phyloP scores from a whole-genome alignment of 1,284 basidiomycete species.

The Fomitopsis palustris region DNA sequence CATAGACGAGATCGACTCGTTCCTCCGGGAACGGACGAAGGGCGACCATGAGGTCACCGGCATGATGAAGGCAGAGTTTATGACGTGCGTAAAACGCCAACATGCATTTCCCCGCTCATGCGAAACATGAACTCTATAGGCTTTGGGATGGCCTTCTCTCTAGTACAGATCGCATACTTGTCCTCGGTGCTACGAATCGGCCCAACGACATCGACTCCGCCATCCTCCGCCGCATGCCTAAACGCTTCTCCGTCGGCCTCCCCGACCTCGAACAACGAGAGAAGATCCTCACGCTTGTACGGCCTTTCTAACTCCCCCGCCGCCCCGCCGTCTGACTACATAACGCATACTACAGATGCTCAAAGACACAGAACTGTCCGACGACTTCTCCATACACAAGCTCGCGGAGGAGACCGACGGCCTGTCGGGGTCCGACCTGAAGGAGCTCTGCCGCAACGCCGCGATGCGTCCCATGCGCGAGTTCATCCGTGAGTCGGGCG shows the following conservation, averaged over 20 bases:
- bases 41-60: conserved; percentile 97
- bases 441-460: conserved; percentile 92
- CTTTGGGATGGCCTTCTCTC: conserved; percentile 97
- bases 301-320: conserved; percentile 9
- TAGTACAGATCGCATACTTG: conserved; percentile 80
- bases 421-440: conserved; percentile 88
- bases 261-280: conserved; percentile 81
- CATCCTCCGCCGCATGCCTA: conserved; percentile 95
- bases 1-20: conserved; percentile 85
- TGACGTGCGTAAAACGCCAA: conserved; percentile 68
- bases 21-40: conserved; percentile 83
- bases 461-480: conserved; percentile 92
- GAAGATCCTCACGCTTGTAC: conserved; percentile 86
- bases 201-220: conserved; percentile 95
- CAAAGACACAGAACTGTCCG: conserved; percentile 67
- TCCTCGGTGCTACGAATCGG: conserved; percentile 95
- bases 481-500: conserved; percentile 66
- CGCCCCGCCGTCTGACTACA: background rate
- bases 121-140: conserved; percentile 34
- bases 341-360: conserved; percentile 66
- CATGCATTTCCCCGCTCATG: too few relatives aligned
- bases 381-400: conserved; percentile 59
- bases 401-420: conserved; percentile 79
- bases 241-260: conserved; percentile 89
- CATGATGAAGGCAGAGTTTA: conserved; percentile 99